A percentile compares a stretch with the other conserved stretches of the same genome.
Conservation (phyloP, 108 stramenopile genomes). For the Fistulifera solaris region DNA sequence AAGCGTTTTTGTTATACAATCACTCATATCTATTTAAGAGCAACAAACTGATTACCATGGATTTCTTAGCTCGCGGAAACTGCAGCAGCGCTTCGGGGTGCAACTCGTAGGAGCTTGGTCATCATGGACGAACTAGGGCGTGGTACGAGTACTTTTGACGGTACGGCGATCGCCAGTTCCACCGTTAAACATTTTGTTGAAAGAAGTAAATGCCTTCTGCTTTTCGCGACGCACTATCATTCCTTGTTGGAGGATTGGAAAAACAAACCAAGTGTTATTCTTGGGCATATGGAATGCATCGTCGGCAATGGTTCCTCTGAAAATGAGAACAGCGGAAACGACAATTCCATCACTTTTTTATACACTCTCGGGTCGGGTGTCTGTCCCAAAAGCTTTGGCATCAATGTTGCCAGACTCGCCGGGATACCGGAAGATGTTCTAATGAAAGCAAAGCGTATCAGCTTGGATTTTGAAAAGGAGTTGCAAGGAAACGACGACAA, state of each 20-base stretch:
- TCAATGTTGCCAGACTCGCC: constrained; percentile 97
- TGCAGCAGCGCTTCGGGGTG: constrained; percentile 91
- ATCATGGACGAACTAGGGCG: constrained; percentile 99
- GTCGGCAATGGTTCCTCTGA: constrained; percentile 57
- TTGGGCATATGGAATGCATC: constrained; percentile 98
- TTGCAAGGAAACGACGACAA: constrained; percentile 1
- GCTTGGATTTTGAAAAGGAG: constrained; percentile 73
- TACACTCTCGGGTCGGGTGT: constrained; percentile 93
- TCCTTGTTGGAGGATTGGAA: constrained; percentile 93
- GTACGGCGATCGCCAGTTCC: constrained; percentile 98
- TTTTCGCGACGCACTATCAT: constrained; percentile 99
- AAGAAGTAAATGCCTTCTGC: constrained; percentile 70
- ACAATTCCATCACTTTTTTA: constrained; percentile 88
- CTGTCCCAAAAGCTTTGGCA: constrained; percentile 96
- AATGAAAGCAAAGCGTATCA: constrained; percentile 59
- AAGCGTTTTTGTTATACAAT: constrained; percentile 2
- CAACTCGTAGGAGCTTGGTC: constrained; percentile 86
- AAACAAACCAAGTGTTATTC: constrained; percentile 55
- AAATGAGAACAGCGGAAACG: constrained; percentile 18
- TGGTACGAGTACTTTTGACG: constrained; percentile 97
- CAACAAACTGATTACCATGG: not conserved
- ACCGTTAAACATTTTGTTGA: constrained; percentile 90
- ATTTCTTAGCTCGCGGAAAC: constrained; percentile 84
- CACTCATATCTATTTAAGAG: not conserved
- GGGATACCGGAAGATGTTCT: constrained; percentile 92